Conservation (phyloP, 2,329 filamentous ascomycete species). For the Epichloe hybrida region DNA sequence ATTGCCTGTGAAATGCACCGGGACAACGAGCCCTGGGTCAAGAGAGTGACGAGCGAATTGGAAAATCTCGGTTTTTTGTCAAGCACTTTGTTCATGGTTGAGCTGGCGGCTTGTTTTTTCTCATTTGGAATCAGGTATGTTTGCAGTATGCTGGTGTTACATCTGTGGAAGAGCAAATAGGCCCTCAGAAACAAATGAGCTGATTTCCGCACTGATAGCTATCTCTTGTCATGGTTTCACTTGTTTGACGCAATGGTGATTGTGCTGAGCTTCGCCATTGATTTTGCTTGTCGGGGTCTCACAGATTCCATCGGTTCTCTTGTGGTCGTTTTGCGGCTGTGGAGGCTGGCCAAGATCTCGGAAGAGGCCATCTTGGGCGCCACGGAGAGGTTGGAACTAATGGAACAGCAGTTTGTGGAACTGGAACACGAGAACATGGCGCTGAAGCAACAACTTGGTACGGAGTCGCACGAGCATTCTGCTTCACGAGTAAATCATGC, state of each 20-base stretch:
- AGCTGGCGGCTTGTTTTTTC: constrained; percentile 44
- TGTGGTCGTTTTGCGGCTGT: constrained; percentile 53
- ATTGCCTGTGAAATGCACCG: constrained; percentile 33
- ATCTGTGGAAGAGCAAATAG: background rate
- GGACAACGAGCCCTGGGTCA: constrained; percentile 28
- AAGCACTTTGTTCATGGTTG: constrained; percentile 50
- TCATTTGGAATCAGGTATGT: constrained; percentile 47
- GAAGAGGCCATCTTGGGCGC: constrained; percentile 54
- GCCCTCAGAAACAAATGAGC: background rate
- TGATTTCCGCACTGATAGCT: constrained; percentile 23
- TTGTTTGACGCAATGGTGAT: constrained; percentile 52
- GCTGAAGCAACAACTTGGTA: constrained; percentile 11
- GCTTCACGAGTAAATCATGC: constrained; percentile 5
- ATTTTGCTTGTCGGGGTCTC: constrained; percentile 45
- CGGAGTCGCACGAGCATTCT: constrained; percentile 8
- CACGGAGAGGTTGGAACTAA: constrained; percentile 45
- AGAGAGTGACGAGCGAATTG: constrained; percentile 24
- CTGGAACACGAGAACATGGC: constrained; percentile 33
- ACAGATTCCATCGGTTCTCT: constrained; percentile 51
- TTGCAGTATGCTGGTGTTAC: background rate
- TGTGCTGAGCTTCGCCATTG: constrained; percentile 45
- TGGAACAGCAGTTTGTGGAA: constrained; percentile 37
- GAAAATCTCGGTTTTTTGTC: constrained; percentile 42
- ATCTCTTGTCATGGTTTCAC: constrained; percentile 46
- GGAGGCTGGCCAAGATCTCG: constrained; percentile 57